These are phyloP conservation scores for Hamigera avellanea DNA, from an alignment of 495 filamentous ascomycete species.

Conservation along the genomic window DNA sequence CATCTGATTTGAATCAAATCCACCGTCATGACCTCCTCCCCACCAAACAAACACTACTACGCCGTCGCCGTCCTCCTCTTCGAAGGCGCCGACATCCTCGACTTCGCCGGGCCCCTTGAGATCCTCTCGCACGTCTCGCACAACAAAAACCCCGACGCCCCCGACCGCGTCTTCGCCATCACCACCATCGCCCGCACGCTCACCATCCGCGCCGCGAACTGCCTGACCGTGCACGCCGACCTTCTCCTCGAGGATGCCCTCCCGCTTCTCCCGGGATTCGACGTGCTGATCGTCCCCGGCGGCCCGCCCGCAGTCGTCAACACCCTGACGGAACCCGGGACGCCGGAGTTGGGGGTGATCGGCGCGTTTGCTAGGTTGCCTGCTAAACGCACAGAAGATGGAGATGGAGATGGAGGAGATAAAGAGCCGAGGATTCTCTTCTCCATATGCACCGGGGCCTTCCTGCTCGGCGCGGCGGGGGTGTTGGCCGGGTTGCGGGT, in stretches of 20 bases:
- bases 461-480: slow-evolving; percentile 61
- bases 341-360: too few species aligned
- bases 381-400: background rate
- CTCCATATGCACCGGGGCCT: slow-evolving; percentile 63
- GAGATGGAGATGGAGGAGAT: background rate
- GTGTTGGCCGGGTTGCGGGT: slow-evolving; percentile 62
- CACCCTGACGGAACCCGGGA: too few species aligned
- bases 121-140: slow-evolving; percentile 27
- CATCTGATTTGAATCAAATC: too few species aligned
- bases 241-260: too few species aligned
- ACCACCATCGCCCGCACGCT: slow-evolving; percentile 20
- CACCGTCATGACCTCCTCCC: too few species aligned
- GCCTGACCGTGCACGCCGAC: too few species aligned
- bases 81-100: slow-evolving; percentile 41
- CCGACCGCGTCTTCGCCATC: slow-evolving; percentile 19
- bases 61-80: slow-evolving; percentile 31
- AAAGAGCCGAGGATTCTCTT: slow-evolving; percentile 42
- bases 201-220: too few species aligned
- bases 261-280: slow-evolving; percentile 44
- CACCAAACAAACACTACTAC: slow-evolving; percentile 4
- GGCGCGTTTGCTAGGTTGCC: slow-evolving; percentile 11
- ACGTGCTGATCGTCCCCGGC: slow-evolving; percentile 60
- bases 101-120: slow-evolving; percentile 59
- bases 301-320: too few species aligned
- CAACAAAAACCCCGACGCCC: slow-evolving; percentile 15